Base-by-base conservation (phyloP, 495 filamentous ascomycete genomes). In the Apodospora peruviana region DNA sequence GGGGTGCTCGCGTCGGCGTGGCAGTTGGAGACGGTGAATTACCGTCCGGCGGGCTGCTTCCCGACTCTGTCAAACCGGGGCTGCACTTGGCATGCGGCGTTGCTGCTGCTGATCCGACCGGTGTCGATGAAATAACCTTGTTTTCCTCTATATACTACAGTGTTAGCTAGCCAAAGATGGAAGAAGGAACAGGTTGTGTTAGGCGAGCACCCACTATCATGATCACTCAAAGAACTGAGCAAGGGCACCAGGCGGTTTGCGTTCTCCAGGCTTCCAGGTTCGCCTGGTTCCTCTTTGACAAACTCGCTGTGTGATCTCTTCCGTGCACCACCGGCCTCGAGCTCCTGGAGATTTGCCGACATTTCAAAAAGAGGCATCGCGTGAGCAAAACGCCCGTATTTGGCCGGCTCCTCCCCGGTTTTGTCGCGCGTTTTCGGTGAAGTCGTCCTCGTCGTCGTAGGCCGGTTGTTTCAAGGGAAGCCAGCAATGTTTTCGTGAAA, bases 271-370 rank as follows among this genome's bases (percentile, higher is more conserved):
- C 29, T 20, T 5, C 10, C 19, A 48, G 44, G 21, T 4, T 43
- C 58, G 42, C 32, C 40, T 41, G 43, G 23, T 45, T 61, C 45
- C 32, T 51, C 49, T 14, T 60, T 58, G 1, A 60, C 22, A 34
- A 68, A 72, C 8, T 70, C 68, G 11, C 63, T 47, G 48, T 66
- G 68, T 9, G 56, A 55, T 42, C 68, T 57, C 56, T 74, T 72
- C 19, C 59, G 54, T 19, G 45, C 39, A 16, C n/a, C n/a, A n/a
- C 47, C 48, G 11, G 56, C 48, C 10, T 68, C 65, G 39, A 56
- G 45, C 38, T 66, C 62, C 41, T 70, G 59, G 7, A 66, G 52
- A 39, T 66, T 67, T 19, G 62, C 57, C 12, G 68, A 68, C 47
- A 68, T 58, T 5, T 60, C 47, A 37, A 64, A 52, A 35, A 70